Base-by-base conservation (phyloP, 805 yeast species). In the Pichia nanzhaoensis region DNA sequence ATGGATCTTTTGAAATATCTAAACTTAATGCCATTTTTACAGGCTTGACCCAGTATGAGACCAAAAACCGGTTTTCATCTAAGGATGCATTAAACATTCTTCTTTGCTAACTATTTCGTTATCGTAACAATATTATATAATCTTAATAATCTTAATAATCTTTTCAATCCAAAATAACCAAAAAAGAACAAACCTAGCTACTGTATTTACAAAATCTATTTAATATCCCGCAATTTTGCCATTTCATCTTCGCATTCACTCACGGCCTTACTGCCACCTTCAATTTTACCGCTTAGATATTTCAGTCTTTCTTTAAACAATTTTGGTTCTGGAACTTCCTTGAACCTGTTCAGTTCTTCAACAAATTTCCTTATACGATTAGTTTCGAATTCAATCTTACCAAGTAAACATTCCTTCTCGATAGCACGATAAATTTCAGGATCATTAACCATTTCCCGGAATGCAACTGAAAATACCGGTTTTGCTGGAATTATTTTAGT, bases 391-490 rank as follows among this genome's bases (percentile, higher is more conserved):
- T 69, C 63, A 36, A 87, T 74, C 40, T 81, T 65, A 35, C 70
- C 70, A 39, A 70, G 65, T 43, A 82, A 64, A 50, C 81, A 79
- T 20, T 77, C 72, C 2, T 82, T 70, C 59, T 88, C 95, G 60
- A 86, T 71, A 12, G 78, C 69, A 20, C 77, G 77, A 45, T 70
- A 74, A 6, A 84, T 64, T 16, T 71, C 69, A 14, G 67, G 55
- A 58, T 89, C 90, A 2, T 69, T 52, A 3, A 80, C 73, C 57
- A 93, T 69, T 48, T 75, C 74, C 46, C 69, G 56, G 65, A 91
- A 93, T 0, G 98, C 96, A 0, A 90, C 85, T 46, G 74, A 73
- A 61, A 70, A 89, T 19, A 93, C 66, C 2, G 99, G 98, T 55
- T 89, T 81, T 0, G 96, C 95, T 1, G 95, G 87, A 18, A 66